These are phyloP conservation scores for Suhomyces terraborum DNA, from an alignment of 1,139 yeast genomes.

Conservation along the genomic window DNA sequence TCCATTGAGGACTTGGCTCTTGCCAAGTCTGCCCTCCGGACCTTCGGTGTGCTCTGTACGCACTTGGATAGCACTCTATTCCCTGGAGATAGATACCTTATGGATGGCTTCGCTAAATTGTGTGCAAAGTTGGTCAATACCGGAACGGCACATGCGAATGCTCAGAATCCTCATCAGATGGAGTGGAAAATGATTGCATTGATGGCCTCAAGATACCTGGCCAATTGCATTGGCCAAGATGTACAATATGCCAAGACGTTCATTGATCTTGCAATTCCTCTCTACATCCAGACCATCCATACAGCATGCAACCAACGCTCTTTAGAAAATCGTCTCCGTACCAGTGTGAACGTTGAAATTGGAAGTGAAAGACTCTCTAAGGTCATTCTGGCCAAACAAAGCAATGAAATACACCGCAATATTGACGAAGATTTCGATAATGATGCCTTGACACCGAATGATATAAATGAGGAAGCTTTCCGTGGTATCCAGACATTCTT, in stretches of 20 bases:
- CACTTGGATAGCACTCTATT: conserved; percentile 69
- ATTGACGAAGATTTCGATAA: conserved; percentile 35
- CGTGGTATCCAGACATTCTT: conserved; percentile 50
- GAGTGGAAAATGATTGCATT: conserved; percentile 55
- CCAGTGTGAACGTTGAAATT: conserved; percentile 29
- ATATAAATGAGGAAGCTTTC: conserved; percentile 43
- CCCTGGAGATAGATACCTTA: conserved; percentile 68
- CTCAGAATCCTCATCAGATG: conserved; percentile 35
- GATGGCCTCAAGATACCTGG: conserved; percentile 45
- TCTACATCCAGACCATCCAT: conserved; percentile 38
- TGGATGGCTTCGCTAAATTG: conserved; percentile 50
- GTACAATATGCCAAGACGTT: conserved; percentile 40
- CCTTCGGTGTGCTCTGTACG: conserved; percentile 62
- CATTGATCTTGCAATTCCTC: conserved; percentile 43
- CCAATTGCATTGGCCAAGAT: conserved; percentile 46
- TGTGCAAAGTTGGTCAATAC: conserved; percentile 38
- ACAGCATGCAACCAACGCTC: conserved; percentile 18
- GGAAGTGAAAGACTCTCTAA: conserved; percentile 29
- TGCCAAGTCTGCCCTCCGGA: conserved; percentile 51
- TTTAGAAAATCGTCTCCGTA: conserved; percentile 26
- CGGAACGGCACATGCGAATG: conserved; percentile 22
- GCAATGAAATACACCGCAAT: conserved; percentile 19
- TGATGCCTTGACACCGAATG: conserved; percentile 28
- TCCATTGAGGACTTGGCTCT: conserved; percentile 56
- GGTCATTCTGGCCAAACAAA: conserved; percentile 30